A percentile compares a stretch with the other conserved stretches of the same genome.
These are phyloP conservation scores for Botryotinia narcissicola DNA, from an alignment of 2,329 filamentous ascomycete species.

Conservation along the genomic window DNA sequence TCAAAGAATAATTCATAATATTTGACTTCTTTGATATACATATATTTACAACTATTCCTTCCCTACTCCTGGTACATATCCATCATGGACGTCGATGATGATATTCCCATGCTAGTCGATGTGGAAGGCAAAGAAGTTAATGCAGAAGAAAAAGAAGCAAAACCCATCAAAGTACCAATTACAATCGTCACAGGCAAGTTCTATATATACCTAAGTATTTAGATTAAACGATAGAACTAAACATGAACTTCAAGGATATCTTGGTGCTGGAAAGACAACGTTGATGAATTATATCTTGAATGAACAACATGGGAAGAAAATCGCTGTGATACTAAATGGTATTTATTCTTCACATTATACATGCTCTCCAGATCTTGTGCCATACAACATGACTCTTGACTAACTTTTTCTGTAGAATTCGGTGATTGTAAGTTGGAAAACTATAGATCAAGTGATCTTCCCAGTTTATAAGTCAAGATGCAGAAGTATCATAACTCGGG, in stretches of 20 bases:
- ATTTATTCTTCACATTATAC: constrained; percentile 38
- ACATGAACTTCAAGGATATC: constrained; percentile 59
- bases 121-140: constrained; percentile 40
- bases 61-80: not conserved
- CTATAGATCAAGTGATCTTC: constrained; percentile 11
- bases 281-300: constrained; percentile 94
- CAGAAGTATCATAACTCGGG: not conserved
- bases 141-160: constrained; percentile 47
- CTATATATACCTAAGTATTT: not conserved
- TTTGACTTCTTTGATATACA: not conserved
- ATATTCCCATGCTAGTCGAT: constrained; percentile 64
- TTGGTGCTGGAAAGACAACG: constrained; percentile 94
- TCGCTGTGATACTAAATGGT: constrained; percentile 96
- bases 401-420: constrained; percentile 57
- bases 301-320: constrained; percentile 93
- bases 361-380: not conserved
- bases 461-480: not conserved
- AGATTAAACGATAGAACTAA: not conserved
- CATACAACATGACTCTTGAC: constrained; percentile 10
- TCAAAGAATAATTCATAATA: not conserved
- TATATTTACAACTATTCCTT: not conserved
- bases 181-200: constrained; percentile 74
- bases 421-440: constrained; percentile 63
- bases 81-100: constrained; percentile 60
- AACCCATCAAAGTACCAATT: constrained; percentile 69